A percentile compares a stretch with the other conserved stretches of the same genome.
Evolutionary conservation across 805 yeast species (phyloP).

Genomic region (Metschnikowia lachancei): DNA sequence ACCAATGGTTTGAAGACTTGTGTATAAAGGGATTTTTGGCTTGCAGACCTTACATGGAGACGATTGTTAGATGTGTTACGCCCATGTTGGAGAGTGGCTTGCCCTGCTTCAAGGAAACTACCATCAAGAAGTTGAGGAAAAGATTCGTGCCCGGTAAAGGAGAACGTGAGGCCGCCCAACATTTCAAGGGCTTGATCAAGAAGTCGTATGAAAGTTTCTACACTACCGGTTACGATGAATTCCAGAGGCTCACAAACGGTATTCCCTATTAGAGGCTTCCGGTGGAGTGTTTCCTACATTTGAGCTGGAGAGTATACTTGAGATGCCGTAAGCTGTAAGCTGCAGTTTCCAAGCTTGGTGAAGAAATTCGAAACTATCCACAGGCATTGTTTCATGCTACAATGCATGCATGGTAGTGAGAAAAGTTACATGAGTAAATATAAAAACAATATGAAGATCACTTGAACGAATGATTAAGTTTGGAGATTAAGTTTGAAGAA

Average conservation of each 20-base stretch:
- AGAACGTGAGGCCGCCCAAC: constrained; percentile 81
- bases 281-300: not conserved
- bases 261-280: constrained; percentile 72
- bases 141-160: constrained; percentile 79
- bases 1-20: constrained; percentile 88
- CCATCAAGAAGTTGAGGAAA: constrained; percentile 70
- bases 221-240: constrained; percentile 95
- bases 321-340: no score
- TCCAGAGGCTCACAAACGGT: constrained; percentile 94
- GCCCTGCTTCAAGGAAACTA: constrained; percentile 90
- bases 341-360: no score
- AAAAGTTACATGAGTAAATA: not conserved
- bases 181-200: constrained; percentile 70
- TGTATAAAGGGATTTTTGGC: constrained; percentile 91
- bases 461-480: not conserved
- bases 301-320: no score
- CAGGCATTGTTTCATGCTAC: not conserved
- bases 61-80: constrained; percentile 75
- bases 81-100: constrained; percentile 96
- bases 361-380: no score
- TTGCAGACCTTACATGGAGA: constrained; percentile 82
- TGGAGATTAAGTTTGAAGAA: no score
- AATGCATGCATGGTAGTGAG: not conserved
- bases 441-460: not conserved
- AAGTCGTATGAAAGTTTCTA: constrained; percentile 83